Percentiles rank a stretch among this genome's conserved stretches.
Conservation (phyloP, 2,329 filamentous ascomycete species). For the Hypoxylon sp. region DNA sequence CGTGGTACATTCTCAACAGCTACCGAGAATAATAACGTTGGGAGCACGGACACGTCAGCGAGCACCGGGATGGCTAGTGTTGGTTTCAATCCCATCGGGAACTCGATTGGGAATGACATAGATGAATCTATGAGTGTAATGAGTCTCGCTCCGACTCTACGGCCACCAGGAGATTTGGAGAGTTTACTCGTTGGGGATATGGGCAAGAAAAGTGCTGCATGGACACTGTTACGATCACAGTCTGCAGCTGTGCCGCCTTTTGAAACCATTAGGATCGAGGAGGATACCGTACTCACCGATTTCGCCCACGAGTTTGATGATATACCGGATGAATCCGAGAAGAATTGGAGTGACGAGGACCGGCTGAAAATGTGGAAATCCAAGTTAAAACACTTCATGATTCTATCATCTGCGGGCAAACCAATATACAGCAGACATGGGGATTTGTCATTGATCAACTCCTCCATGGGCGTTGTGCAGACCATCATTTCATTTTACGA, state of each 20-base stretch:
- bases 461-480: constrained; percentile 94
- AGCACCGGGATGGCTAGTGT: constrained; percentile 42
- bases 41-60: constrained; percentile 46
- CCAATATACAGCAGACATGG: constrained; percentile 97
- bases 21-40: constrained; percentile 56
- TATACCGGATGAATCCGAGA: constrained; percentile 69
- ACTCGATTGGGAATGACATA: constrained; percentile 60
- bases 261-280: constrained; percentile 63
- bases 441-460: constrained; percentile 89
- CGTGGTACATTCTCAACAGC: constrained; percentile 71
- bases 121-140: constrained; percentile 76
- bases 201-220: constrained; percentile 75
- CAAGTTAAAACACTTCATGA: constrained; percentile 97
- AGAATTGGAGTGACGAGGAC: constrained; percentile 65
- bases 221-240: constrained; percentile 76
- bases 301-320: constrained; percentile 86
- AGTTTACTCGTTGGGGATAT: constrained; percentile 84
- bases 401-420: constrained; percentile 95
- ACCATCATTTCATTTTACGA: constrained; percentile 99
- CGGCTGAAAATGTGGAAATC: constrained; percentile 85
- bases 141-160: constrained; percentile 76
- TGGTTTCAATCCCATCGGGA: constrained; percentile 50
- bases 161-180: constrained; percentile 78
- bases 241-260: constrained; percentile 73
- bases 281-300: constrained; percentile 69